phyloP scores from a whole-genome alignment of 257 asterid genomes.

The Rehmannia glutinosa region DNA sequence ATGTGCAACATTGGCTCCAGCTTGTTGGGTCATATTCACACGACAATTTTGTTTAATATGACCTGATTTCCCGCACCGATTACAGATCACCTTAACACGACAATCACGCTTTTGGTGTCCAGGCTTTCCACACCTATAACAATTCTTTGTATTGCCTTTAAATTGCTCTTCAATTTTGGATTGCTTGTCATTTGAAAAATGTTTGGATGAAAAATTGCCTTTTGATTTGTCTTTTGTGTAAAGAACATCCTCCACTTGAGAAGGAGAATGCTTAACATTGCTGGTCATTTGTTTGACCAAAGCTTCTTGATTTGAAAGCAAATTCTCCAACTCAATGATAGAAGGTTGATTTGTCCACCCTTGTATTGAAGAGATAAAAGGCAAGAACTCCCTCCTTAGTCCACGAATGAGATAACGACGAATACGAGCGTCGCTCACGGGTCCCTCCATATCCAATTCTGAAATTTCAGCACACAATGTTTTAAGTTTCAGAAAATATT shows the following conservation, averaged over 20 bases:
- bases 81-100: neutral
- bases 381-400: conserved; percentile 1
- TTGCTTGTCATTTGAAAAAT: neutral
- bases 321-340: conserved; percentile 1
- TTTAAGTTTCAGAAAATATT: conserved; percentile 14
- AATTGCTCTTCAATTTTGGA: neutral
- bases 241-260: neutral
- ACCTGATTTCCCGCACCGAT: conserved; percentile 6
- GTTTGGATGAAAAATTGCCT: neutral
- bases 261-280: neutral
- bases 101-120: neutral
- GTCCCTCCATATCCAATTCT: neutral
- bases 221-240: neutral
- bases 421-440: neutral
- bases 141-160: neutral
- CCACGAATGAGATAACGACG: conserved; percentile 5
- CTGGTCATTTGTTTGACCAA: conserved; percentile 11
- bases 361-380: conserved; percentile 1
- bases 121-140: neutral
- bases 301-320: conserved; percentile 20
- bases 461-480: conserved; percentile 15
- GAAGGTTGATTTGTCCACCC: conserved; percentile 15
- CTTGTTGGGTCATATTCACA: neutral
- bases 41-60: conserved; percentile 7
- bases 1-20: neutral